Base-by-base conservation (phyloP, 192 early-diverging fungal genomes). In the Coemansia sp. region DNA sequence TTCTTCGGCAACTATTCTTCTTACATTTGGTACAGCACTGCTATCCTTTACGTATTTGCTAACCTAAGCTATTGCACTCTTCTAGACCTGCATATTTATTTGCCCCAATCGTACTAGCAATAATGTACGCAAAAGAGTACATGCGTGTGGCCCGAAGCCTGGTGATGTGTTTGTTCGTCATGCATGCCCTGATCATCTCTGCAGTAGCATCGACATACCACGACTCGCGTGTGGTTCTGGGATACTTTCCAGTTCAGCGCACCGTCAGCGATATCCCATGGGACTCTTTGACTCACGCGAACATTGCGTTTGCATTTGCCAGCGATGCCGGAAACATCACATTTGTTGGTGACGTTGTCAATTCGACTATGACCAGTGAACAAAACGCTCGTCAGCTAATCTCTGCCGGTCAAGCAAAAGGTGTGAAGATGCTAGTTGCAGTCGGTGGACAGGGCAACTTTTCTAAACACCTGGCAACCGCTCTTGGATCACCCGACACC, bases 361-460 rank as follows among this genome's bases (percentile, higher is more conserved):
- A 85, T 53, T 74, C 84, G 24, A 74, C 75, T 3, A 68, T 87
- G 50, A 76, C 71, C 37, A 78, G 68, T 64, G 75, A 74, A 39
- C 51, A 78, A 39, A 71, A 78, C 19, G 71, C 75, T 1, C 51
- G 61, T 8, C 32, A 54, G 16, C 61, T 84, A 19, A 70, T 84
- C 16, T 57, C 65, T 18, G 59, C 63, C 12, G 82, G 79, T 10
- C 64, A 73, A 45, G 61, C 68, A 37, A 66, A 71, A 38, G 62
- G 62, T 18, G 76, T 82, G 54, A 86, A 86, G 41, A 86, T 93
- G 57, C 67, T 90, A 41, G 66, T 87, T 19, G 86, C 89, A 7
- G 83, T 91, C 19, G 91, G 91, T 53, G 91, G 91, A 2, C 90
- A 89, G 84, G 87, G 83, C 54, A 84, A 83, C 52, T 88, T 86